phyloP scores from a whole-genome alignment of 768 basidiomycete genomes.

The Leccinum barrowsii region DNA sequence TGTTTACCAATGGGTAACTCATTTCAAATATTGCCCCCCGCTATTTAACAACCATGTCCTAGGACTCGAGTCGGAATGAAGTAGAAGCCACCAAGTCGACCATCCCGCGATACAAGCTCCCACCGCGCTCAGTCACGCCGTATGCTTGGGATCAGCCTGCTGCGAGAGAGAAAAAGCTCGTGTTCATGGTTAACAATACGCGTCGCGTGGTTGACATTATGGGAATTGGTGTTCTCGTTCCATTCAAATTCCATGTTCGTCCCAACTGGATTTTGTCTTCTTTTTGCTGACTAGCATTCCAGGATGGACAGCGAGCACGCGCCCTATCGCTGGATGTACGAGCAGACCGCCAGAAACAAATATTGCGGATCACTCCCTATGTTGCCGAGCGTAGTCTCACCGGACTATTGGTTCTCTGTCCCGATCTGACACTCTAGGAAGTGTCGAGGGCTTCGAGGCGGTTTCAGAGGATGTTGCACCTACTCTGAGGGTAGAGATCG shows the following conservation, averaged over 20 bases:
- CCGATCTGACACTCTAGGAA: slow-evolving; percentile 67
- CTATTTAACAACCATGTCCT: slow-evolving; percentile 24
- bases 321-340: slow-evolving; percentile 88
- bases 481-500: slow-evolving; percentile 62
- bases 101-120: slow-evolving; percentile 50
- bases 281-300: not conserved
- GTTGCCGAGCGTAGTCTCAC: slow-evolving; percentile 73
- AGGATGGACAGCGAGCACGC: slow-evolving; percentile 56
- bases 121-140: slow-evolving; percentile 47
- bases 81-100: slow-evolving; percentile 37
- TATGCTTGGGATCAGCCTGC: slow-evolving; percentile 97
- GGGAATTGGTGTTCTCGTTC: slow-evolving; percentile 91
- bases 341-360: slow-evolving; percentile 81
- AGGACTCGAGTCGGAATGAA: slow-evolving; percentile 46
- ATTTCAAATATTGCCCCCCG: not conserved
- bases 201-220: slow-evolving; percentile 80
- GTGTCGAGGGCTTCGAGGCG: slow-evolving; percentile 79
- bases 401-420: slow-evolving; percentile 43
- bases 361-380: slow-evolving; percentile 85
- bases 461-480: slow-evolving; percentile 70
- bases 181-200: slow-evolving; percentile 57
- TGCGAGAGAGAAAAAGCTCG: slow-evolving; percentile 72
- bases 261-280: not conserved
- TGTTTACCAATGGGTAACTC: slow-evolving; percentile 70
- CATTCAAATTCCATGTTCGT: slow-evolving; percentile 80